Percentiles rank a stretch among this genome's conserved stretches.
phyloP scores from a whole-genome alignment of 176 grass and related monocot species.

The Aegilops tauschii region DNA sequence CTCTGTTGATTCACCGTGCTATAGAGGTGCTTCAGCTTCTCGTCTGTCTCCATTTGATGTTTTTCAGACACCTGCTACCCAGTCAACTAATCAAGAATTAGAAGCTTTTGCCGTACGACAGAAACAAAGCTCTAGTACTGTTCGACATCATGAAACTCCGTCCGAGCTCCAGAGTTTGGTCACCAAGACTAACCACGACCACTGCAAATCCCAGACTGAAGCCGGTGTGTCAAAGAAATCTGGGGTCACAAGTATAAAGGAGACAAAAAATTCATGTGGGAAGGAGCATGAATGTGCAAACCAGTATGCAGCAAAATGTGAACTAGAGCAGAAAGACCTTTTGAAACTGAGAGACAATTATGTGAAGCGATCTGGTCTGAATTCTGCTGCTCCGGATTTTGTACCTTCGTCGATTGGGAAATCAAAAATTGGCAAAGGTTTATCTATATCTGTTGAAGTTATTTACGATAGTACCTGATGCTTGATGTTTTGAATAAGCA shows the following conservation, averaged over 20 bases:
- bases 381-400: constrained; percentile 44
- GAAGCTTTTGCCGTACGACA: neutral
- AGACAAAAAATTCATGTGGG: constrained; percentile 3
- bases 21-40: constrained; percentile 39
- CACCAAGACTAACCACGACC: constrained; percentile 15
- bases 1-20: constrained; percentile 65
- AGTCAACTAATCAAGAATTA: constrained; percentile 15
- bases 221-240: neutral
- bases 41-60: constrained; percentile 30
- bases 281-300: constrained; percentile 22
- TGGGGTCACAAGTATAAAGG: constrained; percentile 20
- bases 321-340: constrained; percentile 9
- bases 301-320: neutral
- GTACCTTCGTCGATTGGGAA: constrained; percentile 38
- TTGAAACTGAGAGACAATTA: constrained; percentile 22
- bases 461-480: neutral
- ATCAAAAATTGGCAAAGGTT: constrained; percentile 16
- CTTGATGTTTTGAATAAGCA: neutral
- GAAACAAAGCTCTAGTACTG: neutral
- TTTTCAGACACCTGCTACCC: neutral
- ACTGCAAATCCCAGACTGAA: constrained; percentile 8
- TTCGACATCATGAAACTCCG: neutral
- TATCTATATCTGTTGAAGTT: constrained; percentile 23
- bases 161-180: constrained; percentile 14
- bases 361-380: constrained; percentile 30